Evolutionary conservation across 352 stramenopile species (phyloP).

Genomic region (Globisporangium sylvaticum): DNA sequence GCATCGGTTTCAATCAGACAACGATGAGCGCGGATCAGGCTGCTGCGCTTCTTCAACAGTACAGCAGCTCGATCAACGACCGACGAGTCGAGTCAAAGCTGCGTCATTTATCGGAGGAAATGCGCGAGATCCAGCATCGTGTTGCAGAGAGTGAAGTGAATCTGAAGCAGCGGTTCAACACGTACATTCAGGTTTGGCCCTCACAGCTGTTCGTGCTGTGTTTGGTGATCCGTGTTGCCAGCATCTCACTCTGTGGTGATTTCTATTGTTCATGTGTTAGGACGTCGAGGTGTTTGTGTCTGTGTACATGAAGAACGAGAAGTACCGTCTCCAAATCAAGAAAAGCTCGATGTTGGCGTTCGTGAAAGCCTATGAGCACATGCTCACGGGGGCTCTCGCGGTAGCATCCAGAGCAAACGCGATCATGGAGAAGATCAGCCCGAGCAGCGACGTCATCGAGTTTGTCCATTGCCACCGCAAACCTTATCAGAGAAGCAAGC

Average conservation of each 20-base stretch:
- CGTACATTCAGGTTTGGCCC: constrained; percentile 51
- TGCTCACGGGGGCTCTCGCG: constrained; percentile 32
- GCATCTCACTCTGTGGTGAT: neutral
- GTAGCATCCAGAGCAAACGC: constrained; percentile 34
- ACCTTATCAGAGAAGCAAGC: constrained; percentile 41
- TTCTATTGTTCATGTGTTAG: constrained; percentile 22
- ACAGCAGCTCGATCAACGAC: constrained; percentile 22
- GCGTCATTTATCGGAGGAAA: constrained; percentile 44
- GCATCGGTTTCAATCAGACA: constrained; percentile 16
- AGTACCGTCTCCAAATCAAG: constrained; percentile 75
- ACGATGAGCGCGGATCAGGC: constrained; percentile 31
- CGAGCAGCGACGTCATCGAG: constrained; percentile 50
- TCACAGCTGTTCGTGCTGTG: neutral
- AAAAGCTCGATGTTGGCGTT: constrained; percentile 76
- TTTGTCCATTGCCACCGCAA: constrained; percentile 57
- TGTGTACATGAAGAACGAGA: constrained; percentile 84
- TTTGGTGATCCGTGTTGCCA: neutral
- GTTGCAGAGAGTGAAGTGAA: constrained; percentile 30
- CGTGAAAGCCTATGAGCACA: constrained; percentile 64
- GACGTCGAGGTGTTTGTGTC: constrained; percentile 76
- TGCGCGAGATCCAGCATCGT: constrained; percentile 30
- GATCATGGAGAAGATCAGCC: constrained; percentile 51
- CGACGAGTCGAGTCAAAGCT: constrained; percentile 39
- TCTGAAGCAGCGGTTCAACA: constrained; percentile 41
- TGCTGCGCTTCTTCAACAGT: constrained; percentile 23